Evolutionary conservation across 176 grass and related monocot species (phyloP), one percentile per base, ranked within the genome.

Genomic region (Leersia perrieri): DNA sequence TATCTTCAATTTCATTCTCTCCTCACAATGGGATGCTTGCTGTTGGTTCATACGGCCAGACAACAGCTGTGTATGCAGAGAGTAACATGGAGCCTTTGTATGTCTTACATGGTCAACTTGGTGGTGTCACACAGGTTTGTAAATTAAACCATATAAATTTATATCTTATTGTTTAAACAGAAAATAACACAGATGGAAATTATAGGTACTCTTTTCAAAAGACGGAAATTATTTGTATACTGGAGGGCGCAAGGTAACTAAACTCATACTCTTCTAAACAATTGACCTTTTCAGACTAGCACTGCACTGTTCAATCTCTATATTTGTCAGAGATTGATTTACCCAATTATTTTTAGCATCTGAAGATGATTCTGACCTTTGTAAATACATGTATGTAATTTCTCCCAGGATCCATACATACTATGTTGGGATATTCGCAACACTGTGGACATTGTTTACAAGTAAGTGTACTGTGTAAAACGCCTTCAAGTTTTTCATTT

Each of bases 341-440:
- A 38, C 60, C 33, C 7, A 2, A 64, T 51, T 18, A 25, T 27
- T 63, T 73, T 63, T 72, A 16, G 22, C 41, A 18, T 36, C 22
- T 27, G 23, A 68, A 22, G n/a, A 72, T 79, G 29, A 61, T 29
- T 30, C 8, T 73, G 18, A 41, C 32, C 11, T 80, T 57, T 64
- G 4, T 83, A 34, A 66, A 33, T 80, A 22, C 15, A 44, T 60
- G 36, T 86, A 11, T 76, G 44, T 68, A 76, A 72, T 83, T 68
- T 55, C 74, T 87, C 72, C 14, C 66, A 98, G 95, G 95, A 98
- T 93, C 90, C 90, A 41, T 93, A 95, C 85, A 95, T 98, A 89
- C 80, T 98, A 76, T 98, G 95, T 85, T 98, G 95, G 95, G 95
- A 98, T 89, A 88, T 98, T 80, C 90, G 95, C 42, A 94, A 98